phyloP scores from a whole-genome alignment of 352 stramenopile genomes.

The Globisporangium cederbergense region DNA sequence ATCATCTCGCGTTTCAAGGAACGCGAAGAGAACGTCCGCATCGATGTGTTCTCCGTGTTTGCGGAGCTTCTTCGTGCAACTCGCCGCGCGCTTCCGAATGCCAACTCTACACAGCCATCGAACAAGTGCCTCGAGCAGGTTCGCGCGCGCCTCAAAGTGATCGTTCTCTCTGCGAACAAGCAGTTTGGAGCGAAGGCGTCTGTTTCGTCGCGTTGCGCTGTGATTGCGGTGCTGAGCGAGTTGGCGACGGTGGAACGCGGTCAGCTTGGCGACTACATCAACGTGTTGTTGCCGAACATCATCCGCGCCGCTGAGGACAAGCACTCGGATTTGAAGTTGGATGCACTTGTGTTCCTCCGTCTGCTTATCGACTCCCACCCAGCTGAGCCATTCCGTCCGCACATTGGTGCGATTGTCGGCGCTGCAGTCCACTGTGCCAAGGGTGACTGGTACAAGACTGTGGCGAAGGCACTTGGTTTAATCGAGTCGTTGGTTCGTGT shows the following conservation, averaged over 20 bases:
- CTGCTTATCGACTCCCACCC: conserved; percentile 92
- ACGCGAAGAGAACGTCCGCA: conserved; percentile 98
- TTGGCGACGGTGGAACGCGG: conserved; percentile 76
- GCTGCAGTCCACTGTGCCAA: conserved; percentile 88
- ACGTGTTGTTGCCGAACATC: conserved; percentile 76
- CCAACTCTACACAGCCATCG: conserved; percentile 23
- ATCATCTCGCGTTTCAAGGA: conserved; percentile 93
- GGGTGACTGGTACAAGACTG: conserved; percentile 99
- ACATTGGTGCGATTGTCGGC: conserved; percentile 79
- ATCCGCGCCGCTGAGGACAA: conserved; percentile 86
- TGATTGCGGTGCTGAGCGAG: conserved; percentile 83
- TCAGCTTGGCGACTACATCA: conserved; percentile 67
- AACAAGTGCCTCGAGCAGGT: conserved; percentile 51
- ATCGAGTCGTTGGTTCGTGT: conserved; percentile 89
- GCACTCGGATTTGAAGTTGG: conserved; percentile 95
- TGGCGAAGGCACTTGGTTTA: conserved; percentile 92
- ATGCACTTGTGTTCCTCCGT: conserved; percentile 92
- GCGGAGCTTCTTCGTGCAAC: conserved; percentile 87
- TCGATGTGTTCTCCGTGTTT: conserved; percentile 96
- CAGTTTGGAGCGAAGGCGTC: conserved; percentile 78
- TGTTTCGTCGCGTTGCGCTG: conserved; percentile 71
- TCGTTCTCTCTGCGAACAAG: conserved; percentile 76
- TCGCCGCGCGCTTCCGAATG: conserved; percentile 40
- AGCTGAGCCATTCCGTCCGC: conserved; percentile 68
- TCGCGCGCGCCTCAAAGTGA: conserved; percentile 59